These are phyloP conservation scores for Phaffomyces opuntiae DNA, from an alignment of 805 yeast species.

Conservation along the genomic window DNA sequence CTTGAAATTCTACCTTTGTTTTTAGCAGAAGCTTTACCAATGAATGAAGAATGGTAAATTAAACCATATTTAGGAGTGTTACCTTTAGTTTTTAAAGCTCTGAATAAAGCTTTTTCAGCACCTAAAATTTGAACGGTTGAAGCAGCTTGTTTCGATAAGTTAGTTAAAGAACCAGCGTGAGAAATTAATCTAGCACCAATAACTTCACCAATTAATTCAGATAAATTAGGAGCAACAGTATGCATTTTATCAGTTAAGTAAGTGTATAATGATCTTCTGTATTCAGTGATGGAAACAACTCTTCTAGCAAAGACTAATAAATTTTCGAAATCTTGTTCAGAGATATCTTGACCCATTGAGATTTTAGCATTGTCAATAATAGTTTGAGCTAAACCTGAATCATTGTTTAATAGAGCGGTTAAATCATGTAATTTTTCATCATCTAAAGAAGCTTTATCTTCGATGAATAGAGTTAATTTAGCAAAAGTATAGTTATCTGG, in stretches of 20 bases:
- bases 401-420: slow-evolving; percentile 76
- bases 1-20: slow-evolving; percentile 99
- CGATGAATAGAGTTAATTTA: slow-evolving; percentile 69
- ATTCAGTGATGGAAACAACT: slow-evolving; percentile 86
- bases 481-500: slow-evolving; percentile 98
- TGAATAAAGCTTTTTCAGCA: slow-evolving; percentile 97
- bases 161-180: slow-evolving; percentile 96
- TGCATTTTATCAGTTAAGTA: slow-evolving; percentile 95
- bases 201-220: slow-evolving; percentile 96
- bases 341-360: slow-evolving; percentile 98
- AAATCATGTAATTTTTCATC: slow-evolving; percentile 84
- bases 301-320: slow-evolving; percentile 88
- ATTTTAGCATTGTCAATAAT: slow-evolving; percentile 92
- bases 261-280: slow-evolving; percentile 75
- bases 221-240: slow-evolving; percentile 94
- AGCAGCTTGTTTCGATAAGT: slow-evolving; percentile 96
- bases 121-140: slow-evolving; percentile 98
- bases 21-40: slow-evolving; percentile 94
- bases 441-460: slow-evolving; percentile 77
- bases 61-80: slow-evolving; percentile 98
- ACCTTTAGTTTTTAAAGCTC: slow-evolving; percentile 97
- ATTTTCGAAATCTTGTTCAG: slow-evolving; percentile 90
- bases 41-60: slow-evolving; percentile 91
- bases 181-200: slow-evolving; percentile 98
- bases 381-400: slow-evolving; percentile 85